Conservation (phyloP, 2,329 filamentous ascomycete genomes). For the Phaeophleospora eucalypticola region DNA sequence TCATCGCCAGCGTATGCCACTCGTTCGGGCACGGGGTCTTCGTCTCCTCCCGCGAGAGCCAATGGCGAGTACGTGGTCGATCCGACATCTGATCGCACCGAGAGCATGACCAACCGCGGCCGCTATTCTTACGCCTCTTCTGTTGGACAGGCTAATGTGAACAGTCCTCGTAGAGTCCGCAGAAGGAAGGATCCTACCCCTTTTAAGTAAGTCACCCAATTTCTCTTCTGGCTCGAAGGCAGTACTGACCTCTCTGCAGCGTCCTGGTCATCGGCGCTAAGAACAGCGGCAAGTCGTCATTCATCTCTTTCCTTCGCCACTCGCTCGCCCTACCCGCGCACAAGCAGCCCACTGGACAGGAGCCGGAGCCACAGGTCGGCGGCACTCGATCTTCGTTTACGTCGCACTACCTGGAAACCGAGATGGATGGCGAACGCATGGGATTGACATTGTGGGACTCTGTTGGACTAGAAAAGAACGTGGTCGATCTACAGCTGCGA, state of each 20-base stretch:
- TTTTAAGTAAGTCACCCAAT: constrained; percentile 99
- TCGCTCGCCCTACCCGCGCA: constrained; percentile 77
- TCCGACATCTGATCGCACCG: constrained; percentile 63
- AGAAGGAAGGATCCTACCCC: constrained; percentile 96
- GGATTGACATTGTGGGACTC: constrained; percentile 97
- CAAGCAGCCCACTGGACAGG: constrained; percentile 54
- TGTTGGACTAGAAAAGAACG: constrained; percentile 86
- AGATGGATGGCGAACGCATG: constrained; percentile 86
- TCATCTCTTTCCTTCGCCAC: constrained; percentile 90
- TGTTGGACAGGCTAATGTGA: constrained; percentile 73
- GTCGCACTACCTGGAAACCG: constrained; percentile 86
- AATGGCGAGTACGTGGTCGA: constrained; percentile 65
- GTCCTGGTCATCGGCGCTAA: constrained; percentile 86
- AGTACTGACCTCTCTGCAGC: constrained; percentile 45
- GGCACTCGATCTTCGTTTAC: constrained; percentile 57
- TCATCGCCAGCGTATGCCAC: constrained; percentile 27
- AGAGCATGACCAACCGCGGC: constrained; percentile 95
- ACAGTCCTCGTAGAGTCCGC: constrained; percentile 85
- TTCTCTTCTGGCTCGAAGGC: constrained; percentile 22
- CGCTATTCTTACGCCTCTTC: constrained; percentile 95
- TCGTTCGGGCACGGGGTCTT: constrained; percentile 21
- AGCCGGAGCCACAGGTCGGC: constrained; percentile 13
- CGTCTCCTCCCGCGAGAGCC: constrained; percentile 19
- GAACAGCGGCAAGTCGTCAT: constrained; percentile 89
- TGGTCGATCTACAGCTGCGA: constrained; percentile 88